Evolutionary conservation across 805 yeast species (phyloP).

Genomic region (Zygosaccharomyces bisporus): DNA sequence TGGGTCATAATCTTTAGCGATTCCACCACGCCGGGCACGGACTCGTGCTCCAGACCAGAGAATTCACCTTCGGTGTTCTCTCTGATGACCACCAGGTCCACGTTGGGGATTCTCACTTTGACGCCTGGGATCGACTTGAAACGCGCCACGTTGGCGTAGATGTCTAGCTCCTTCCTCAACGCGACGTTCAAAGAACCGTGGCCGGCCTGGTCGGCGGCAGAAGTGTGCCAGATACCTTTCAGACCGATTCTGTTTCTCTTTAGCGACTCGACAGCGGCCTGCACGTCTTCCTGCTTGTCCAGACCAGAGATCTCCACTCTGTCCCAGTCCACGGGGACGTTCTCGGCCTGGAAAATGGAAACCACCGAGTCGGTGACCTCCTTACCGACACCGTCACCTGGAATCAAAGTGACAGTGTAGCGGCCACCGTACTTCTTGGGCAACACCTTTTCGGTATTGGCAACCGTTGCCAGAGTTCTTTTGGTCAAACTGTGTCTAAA

Average conservation of each 20-base stretch:
- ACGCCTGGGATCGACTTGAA: slow-evolving; percentile 95
- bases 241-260: slow-evolving; percentile 96
- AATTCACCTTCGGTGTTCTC: slow-evolving; percentile 99
- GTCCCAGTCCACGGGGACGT: slow-evolving; percentile 94
- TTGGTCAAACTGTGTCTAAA: slow-evolving; percentile 32
- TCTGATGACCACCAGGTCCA: slow-evolving; percentile 92
- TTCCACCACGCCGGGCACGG: slow-evolving; percentile 97
- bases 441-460: slow-evolving; percentile 58
- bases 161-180: slow-evolving; percentile 91
- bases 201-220: slow-evolving; percentile 67
- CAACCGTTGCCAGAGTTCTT: slow-evolving; percentile 51
- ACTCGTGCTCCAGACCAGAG: slow-evolving; percentile 96
- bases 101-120: slow-evolving; percentile 78
- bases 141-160: slow-evolving; percentile 90
- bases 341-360: slow-evolving; percentile 80
- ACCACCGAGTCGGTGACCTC: slow-evolving; percentile 93
- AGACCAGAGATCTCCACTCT: slow-evolving; percentile 63
- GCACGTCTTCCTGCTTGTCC: slow-evolving; percentile 56
- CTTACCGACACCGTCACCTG: slow-evolving; percentile 98
- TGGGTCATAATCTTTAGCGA: slow-evolving; percentile 92
- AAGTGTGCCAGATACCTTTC: slow-evolving; percentile 93
- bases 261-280: slow-evolving; percentile 82
- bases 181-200: slow-evolving; percentile 92
- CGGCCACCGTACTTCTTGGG: slow-evolving; percentile 94
- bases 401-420: slow-evolving; percentile 89